Percentiles rank a stretch among this genome's conserved stretches.
phyloP scores from a whole-genome alignment of 2,329 filamentous ascomycete genomes.

The Colletotrichum nymphaeae region DNA sequence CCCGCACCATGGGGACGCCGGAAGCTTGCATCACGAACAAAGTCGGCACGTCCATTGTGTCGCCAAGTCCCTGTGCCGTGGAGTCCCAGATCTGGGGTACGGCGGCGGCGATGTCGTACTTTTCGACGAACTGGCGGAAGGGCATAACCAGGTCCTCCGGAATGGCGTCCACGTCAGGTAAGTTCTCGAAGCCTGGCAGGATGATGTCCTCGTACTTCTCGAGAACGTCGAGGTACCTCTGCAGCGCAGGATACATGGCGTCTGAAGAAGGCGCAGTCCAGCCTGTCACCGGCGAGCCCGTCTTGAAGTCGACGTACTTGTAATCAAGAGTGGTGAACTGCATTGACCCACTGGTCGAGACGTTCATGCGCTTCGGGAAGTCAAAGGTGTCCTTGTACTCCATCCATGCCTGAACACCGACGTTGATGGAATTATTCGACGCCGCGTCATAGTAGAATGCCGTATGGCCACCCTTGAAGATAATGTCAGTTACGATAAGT shows the following conservation, averaged over 20 bases:
- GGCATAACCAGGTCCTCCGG: slow-evolving; percentile 59
- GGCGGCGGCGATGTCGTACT: slow-evolving; percentile 56
- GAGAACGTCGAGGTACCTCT: slow-evolving; percentile 43
- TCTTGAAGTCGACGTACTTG: slow-evolving; percentile 49
- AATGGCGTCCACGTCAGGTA: slow-evolving; percentile 53
- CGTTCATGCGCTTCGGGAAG: slow-evolving; percentile 46
- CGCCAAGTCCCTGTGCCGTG: slow-evolving; percentile 37
- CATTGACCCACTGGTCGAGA: slow-evolving; percentile 44
- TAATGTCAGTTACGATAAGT: not conserved
- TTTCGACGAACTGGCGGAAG: slow-evolving; percentile 59
- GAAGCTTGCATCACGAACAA: slow-evolving; percentile 36
- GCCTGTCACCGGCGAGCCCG: slow-evolving; percentile 44
- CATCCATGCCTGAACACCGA: slow-evolving; percentile 40
- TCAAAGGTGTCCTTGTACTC: slow-evolving; percentile 47
- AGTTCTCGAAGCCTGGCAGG: slow-evolving; percentile 50
- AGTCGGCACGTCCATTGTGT: slow-evolving; percentile 36
- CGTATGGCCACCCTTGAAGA: slow-evolving; percentile 45
- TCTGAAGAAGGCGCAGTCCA: slow-evolving; percentile 40
- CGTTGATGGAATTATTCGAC: slow-evolving; percentile 37
- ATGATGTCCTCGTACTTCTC: slow-evolving; percentile 46
- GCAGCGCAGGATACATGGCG: slow-evolving; percentile 41
- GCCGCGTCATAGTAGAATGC: slow-evolving; percentile 44
- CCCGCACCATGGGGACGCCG: slow-evolving; percentile 38
- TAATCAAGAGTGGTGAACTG: slow-evolving; percentile 32
- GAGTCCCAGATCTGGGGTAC: slow-evolving; percentile 44